phyloP scores from a whole-genome alignment of 768 basidiomycete species.

The Auriscalpium orientale region DNA sequence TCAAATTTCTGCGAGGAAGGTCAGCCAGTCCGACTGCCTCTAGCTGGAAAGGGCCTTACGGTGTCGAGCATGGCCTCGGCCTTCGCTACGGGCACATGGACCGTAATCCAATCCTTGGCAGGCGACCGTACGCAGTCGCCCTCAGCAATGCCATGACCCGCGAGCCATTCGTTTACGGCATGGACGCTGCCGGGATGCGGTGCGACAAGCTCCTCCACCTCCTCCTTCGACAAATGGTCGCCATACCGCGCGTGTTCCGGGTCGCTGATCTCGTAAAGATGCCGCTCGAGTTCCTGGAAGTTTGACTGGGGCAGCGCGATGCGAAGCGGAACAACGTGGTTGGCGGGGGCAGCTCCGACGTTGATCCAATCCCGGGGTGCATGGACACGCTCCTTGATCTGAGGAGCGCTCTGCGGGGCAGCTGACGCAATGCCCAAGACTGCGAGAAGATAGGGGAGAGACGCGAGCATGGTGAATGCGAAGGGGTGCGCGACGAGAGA shows the following conservation, averaged over 20 bases:
- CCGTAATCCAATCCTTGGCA: slow-evolving; percentile 62
- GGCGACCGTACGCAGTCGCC: slow-evolving; percentile 36
- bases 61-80: slow-evolving; percentile 71
- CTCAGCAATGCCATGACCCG: slow-evolving; percentile 43
- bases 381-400: slow-evolving; percentile 38
- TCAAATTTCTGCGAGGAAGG: slow-evolving; percentile 45
- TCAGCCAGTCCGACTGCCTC: background rate
- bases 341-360: slow-evolving; percentile 33
- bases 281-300: slow-evolving; percentile 13
- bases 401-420: slow-evolving; percentile 5
- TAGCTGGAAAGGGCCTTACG: slow-evolving; percentile 28
- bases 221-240: slow-evolving; percentile 40
- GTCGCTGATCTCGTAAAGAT: slow-evolving; percentile 17
- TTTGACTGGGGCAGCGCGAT: slow-evolving; percentile 16
- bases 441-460: background rate
- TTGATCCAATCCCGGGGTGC: slow-evolving; percentile 43
- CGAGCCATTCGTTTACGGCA: slow-evolving; percentile 56
- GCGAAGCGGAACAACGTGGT: slow-evolving; percentile 43
- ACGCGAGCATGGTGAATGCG: background rate
- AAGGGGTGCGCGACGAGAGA: too few relatives aligned
- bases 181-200: slow-evolving; percentile 40
- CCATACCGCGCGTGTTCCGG: slow-evolving; percentile 14
- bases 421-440: background rate
- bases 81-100: slow-evolving; percentile 47
- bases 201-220: slow-evolving; percentile 47